Evolutionary conservation across 1,284 basidiomycete species (phyloP).

Genomic region (Leccinum holopus): DNA sequence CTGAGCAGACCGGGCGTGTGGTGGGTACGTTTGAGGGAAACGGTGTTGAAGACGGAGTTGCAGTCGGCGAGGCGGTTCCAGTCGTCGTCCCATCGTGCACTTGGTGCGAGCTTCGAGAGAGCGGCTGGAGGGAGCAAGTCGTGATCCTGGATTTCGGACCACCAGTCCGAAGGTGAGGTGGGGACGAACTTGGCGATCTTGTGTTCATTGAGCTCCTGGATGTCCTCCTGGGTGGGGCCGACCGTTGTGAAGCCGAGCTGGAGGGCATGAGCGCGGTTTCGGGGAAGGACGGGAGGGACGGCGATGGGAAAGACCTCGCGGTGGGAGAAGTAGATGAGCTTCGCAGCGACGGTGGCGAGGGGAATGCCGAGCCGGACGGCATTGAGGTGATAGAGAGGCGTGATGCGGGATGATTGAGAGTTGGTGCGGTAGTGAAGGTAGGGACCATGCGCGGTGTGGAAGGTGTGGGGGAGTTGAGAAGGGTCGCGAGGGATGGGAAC

Average conservation of each 20-base stretch:
- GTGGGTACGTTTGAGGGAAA: constrained; percentile 43
- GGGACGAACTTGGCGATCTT: constrained; percentile 28
- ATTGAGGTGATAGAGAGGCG: constrained; percentile 43
- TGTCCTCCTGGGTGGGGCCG: constrained; percentile 57
- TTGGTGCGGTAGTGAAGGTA: constrained; percentile 56
- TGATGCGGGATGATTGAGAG: constrained; percentile 13
- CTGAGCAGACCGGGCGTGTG: constrained; percentile 51
- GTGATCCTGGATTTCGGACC: constrained; percentile 33
- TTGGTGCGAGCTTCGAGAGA: constrained; percentile 35
- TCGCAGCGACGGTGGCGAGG: constrained; percentile 55
- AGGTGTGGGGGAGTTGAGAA: constrained; percentile 35
- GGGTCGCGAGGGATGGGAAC: constrained; percentile 43
- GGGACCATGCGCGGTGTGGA: constrained; percentile 51
- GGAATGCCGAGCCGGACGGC: constrained; percentile 43
- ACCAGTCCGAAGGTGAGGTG: constrained; percentile 40
- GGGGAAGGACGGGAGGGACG: constrained; percentile 47
- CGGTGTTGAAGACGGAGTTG: constrained; percentile 25
- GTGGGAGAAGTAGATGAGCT: constrained; percentile 60
- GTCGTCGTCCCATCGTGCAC: too few relatives aligned
- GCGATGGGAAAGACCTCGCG: constrained; percentile 50
- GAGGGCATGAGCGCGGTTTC: constrained; percentile 44
- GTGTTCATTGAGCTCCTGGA: constrained; percentile 54
- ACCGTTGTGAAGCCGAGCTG: constrained; percentile 29
- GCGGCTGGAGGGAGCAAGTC: constrained; percentile 26
- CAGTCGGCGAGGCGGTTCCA: too few relatives aligned